Evolutionary conservation across 179 eudicot species (phyloP), one percentile per base, ranked within the genome.

Genomic region (Beta corolliflora): DNA sequence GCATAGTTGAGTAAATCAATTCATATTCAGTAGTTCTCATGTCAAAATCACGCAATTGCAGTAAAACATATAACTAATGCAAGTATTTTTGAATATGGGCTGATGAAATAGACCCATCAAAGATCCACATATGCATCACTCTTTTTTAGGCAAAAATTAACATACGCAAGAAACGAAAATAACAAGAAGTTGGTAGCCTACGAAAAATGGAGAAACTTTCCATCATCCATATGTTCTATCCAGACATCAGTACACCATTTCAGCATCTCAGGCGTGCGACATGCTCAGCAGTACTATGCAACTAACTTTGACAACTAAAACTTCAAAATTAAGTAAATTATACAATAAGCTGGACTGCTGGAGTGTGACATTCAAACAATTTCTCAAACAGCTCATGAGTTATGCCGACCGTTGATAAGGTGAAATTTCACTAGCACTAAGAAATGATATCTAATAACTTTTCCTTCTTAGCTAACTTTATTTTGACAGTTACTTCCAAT

Each of bases 301-400:
- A 56, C 66, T 70, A 58, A 71, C 71, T 77, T 77, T 15, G 48
- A 31, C 48, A 81, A 69, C 59, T 14, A 12, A 69, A 74, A 73
- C 77, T 67, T 81, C 78, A 81, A 4, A 65, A 68, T 52, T 75
- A 78, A 84, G 87, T 81, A 63, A 78, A 74, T 23, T 54, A 54
- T 16, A 70, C 9, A 48, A 73, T 31, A 81, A n/a, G 84, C 67
- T 78, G 25, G 25, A 25, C 25, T 25, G 25, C 25, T 25, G 16
- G 69, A 77, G 81, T 77, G 79, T 81, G 61, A 67, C 50, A 67
- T 73, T 81, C 80, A 85, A 81, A 74, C 82, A 75, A 60, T 74
- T 66, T 81, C 73, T 25, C 25, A 25, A 25, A 25, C 60, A 78
- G 72, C 66, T 81, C 65, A 58, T 48, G 31, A 72, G 78, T 66